phyloP scores from a whole-genome alignment of 805 yeast genomes.

The Teunomyces aglyptinius region DNA sequence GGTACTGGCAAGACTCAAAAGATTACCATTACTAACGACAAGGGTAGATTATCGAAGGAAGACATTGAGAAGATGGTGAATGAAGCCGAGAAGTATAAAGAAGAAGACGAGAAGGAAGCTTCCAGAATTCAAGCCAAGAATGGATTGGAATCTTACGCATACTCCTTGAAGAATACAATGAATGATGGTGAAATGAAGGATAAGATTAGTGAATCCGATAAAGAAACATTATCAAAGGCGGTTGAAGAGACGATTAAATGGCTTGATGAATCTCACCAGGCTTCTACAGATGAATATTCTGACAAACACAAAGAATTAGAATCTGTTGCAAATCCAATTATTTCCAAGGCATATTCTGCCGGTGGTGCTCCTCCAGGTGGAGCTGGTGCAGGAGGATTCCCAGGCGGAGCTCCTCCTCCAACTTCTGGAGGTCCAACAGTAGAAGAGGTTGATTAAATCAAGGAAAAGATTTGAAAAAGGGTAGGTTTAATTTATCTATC shows the following conservation, averaged over 20 bases:
- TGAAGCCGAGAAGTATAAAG: conserved; percentile 93
- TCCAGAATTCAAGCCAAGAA: conserved; percentile 87
- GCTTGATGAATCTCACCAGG: conserved; percentile 40
- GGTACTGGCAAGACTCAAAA: conserved; percentile 92
- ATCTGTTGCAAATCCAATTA: conserved; percentile 39
- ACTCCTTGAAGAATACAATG: conserved; percentile 72
- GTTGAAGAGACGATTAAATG: conserved; percentile 41
- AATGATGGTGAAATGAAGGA: conserved; percentile 44
- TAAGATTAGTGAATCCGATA: conserved; percentile 40
- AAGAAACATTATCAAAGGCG: conserved; percentile 53
- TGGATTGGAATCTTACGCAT: conserved; percentile 84
- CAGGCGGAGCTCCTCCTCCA: conserved; percentile 27
- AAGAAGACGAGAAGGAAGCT: conserved; percentile 82
- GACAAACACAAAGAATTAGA: conserved; percentile 43
- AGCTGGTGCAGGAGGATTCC: conserved; percentile 46
- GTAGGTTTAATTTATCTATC: background rate
- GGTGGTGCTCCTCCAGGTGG: conserved; percentile 27
- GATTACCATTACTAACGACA: conserved; percentile 88
- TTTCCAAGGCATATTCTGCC: conserved; percentile 32
- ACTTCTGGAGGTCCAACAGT: conserved; percentile 38
- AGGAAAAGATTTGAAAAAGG: background rate
- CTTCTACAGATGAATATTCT: conserved; percentile 39
- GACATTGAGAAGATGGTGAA: conserved; percentile 97
- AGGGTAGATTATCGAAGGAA: conserved; percentile 90
- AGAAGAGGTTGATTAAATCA: conserved; percentile 37